Evolutionary conservation across 1,284 basidiomycete genomes (phyloP).

Genomic region (Porogramme epimiltina): DNA sequence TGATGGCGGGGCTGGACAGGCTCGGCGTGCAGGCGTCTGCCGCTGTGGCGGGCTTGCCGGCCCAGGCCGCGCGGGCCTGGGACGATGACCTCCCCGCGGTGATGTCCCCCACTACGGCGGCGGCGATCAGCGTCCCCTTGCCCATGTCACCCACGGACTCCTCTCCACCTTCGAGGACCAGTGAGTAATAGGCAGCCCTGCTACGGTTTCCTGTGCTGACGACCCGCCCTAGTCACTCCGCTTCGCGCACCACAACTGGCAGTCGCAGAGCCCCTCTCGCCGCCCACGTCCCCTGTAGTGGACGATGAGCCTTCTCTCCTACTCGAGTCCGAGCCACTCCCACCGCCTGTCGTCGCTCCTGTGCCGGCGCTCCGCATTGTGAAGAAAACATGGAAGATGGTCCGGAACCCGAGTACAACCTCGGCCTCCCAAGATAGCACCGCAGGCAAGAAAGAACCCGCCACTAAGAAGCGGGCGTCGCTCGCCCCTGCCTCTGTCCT

Average conservation of each 20-base stretch:
- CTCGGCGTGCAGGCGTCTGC: constrained; percentile 4
- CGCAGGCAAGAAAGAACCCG: not conserved
- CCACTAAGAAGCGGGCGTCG: constrained; percentile 9
- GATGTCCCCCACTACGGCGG: constrained; percentile 11
- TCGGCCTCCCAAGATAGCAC: not conserved
- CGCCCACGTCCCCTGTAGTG: constrained; percentile 15
- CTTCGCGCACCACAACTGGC: not conserved
- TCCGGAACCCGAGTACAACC: constrained; percentile 10
- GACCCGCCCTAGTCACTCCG: constrained; percentile 3
- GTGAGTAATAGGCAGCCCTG: constrained; percentile 4
- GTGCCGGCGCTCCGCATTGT: constrained; percentile 50
- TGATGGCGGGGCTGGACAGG: constrained; percentile 19
- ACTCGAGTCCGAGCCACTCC: constrained; percentile 17
- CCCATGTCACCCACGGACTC: constrained; percentile 14
- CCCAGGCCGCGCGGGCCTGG: too few species aligned
- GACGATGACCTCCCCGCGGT: not conserved
- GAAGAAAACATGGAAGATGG: constrained; percentile 38
- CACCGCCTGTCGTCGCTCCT: constrained; percentile 24
- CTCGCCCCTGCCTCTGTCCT: not conserved
- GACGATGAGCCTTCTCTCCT: constrained; percentile 16
- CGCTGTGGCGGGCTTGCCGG: too few species aligned
- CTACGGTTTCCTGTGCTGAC: not conserved
- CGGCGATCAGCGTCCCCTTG: constrained; percentile 11
- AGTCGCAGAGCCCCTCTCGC: constrained; percentile 9
- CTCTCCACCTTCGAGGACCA: constrained; percentile 6